Evolutionary conservation across 2,329 filamentous ascomycete species (phyloP), one percentile per base, ranked within the genome.

Genomic region (Colletotrichum trifolii): DNA sequence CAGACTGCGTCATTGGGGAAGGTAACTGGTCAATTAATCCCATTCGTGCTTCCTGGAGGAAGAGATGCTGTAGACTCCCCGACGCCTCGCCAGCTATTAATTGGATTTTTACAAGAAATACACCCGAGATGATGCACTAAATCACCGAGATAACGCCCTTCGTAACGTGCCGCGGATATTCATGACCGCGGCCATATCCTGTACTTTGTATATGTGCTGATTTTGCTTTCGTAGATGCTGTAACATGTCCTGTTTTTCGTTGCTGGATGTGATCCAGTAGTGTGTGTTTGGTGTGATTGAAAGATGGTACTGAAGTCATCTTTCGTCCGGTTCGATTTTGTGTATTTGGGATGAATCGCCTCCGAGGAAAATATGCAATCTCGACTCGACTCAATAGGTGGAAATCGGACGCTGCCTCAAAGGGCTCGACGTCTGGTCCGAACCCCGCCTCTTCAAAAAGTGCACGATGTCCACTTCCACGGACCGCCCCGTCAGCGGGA

Each of bases 371-470:
- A 5, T 5, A 5, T 17, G 4, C 25, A 25, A 25, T 25, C 25
- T 25, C 25, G 25, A 25, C 25, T 25, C 11, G 12, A 47, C 35
- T 72, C 68, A 82, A 61, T 78, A 80, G 13, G 78, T 75, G 25
- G 75, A 72, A 35, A 81, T 71, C 38, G 73, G 70, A 46, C 71
- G 77, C 39, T 78, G 73, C 57, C 76, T 76, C 52, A 80, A 69
- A 45, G 79, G 75, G 52, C 77, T 80, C 15, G 75, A 69, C 52
- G 71, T 68, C 54, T 78, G 76, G 50, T 79, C 76, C 33, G 79
- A 80, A 42, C 77, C 73, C 43, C 79, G 77, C 60, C 81, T 79
- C 42, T 79, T 73, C 62, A 82, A 78, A 55, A 83, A 70, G 54
- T 77, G 76, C 54, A 76, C 75, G 68, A 82, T 73, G 69, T 76